Conservation (phyloP, 495 filamentous ascomycete species). For the Lasiosphaeria hispida region DNA sequence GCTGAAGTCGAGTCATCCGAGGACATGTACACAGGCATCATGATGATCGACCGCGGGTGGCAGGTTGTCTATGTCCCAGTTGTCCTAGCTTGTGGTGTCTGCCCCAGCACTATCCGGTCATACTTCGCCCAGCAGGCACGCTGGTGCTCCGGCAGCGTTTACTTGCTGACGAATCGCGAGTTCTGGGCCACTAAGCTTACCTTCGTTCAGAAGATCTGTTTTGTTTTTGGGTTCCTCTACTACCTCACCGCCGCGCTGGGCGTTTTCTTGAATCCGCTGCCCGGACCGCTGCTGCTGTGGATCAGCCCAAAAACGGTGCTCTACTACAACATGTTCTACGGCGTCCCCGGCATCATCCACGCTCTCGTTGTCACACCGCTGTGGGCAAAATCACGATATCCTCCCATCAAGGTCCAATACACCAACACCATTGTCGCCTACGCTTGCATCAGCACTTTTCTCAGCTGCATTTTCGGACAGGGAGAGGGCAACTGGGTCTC, state of each 20-base stretch:
- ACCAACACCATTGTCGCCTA: constrained; percentile 33
- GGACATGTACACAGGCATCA: constrained; percentile 29
- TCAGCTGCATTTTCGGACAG: constrained; percentile 21
- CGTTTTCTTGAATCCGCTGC: constrained; percentile 33
- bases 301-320: constrained; percentile 27
- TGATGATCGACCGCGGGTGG: constrained; percentile 27
- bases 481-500: constrained; percentile 11
- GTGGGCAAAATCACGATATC: constrained; percentile 30
- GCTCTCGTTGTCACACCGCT: constrained; percentile 25
- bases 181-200: constrained; percentile 31
- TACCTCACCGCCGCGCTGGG: constrained; percentile 31
- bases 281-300: constrained; percentile 28
- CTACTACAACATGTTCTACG: constrained; percentile 34
- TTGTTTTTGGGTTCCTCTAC: constrained; percentile 30
- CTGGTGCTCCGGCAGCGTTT: constrained; percentile 32
- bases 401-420: constrained; percentile 33
- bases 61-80: constrained; percentile 32
- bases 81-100: constrained; percentile 30
- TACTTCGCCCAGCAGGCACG: constrained; percentile 38
- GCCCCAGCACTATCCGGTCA: constrained; percentile 32
- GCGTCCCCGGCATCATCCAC: constrained; percentile 31
- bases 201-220: constrained; percentile 31
- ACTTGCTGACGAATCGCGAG: constrained; percentile 28
- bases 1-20: constrained; percentile 37
- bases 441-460: constrained; percentile 31